Evolutionary conservation across 129 eudicot species (phyloP).

Genomic region (Saposhnikovia divaricata): DNA sequence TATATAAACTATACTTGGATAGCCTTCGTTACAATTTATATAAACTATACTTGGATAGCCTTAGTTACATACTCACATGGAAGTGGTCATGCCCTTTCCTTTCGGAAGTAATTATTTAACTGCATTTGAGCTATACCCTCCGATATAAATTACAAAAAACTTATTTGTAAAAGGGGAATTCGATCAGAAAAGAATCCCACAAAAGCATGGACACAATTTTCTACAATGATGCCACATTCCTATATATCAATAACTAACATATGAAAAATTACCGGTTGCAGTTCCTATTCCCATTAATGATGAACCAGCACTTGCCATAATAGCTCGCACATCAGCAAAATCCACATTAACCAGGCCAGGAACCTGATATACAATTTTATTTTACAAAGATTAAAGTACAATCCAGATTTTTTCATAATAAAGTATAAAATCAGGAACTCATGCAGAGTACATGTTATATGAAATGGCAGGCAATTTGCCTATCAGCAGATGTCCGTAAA

Average conservation of each 20-base stretch:
- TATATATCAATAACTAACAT: constrained; percentile 3
- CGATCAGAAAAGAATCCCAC: background rate
- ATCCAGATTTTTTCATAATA: background rate
- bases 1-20: background rate
- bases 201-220: background rate
- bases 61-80: background rate
- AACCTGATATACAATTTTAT: constrained; percentile 39
- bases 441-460: background rate
- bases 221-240: background rate
- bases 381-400: background rate
- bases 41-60: background rate
- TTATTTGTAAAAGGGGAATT: background rate
- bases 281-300: constrained; percentile 97
- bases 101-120: background rate
- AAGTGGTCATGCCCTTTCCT: background rate
- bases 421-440: background rate
- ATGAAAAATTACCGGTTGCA: constrained; percentile 55
- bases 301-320: constrained; percentile 95
- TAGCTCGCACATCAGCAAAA: constrained; percentile 98
- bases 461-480: background rate
- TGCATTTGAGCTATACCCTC: background rate
- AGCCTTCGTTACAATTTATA: background rate
- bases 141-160: background rate
- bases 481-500: background rate
- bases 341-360: constrained; percentile 97